Evolutionary conservation across 768 basidiomycete genomes (phyloP).

Genomic region (Lyophyllum shimeji): DNA sequence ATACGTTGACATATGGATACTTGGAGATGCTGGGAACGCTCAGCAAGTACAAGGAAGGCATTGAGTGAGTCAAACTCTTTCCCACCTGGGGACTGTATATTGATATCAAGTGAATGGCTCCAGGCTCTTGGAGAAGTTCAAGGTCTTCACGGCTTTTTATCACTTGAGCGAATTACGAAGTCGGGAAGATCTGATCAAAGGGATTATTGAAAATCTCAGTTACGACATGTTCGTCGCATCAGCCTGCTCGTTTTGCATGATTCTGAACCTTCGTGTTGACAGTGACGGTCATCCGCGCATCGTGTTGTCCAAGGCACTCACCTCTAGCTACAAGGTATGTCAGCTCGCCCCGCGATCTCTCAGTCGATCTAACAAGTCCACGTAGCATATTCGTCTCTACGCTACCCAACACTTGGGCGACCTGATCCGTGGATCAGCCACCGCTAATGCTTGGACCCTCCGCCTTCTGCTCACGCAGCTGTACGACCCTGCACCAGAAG

Average conservation of each 20-base stretch:
- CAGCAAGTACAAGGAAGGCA: constrained; percentile 85
- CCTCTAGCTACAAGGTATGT: constrained; percentile 84
- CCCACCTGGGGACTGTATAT: not conserved
- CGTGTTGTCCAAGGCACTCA: constrained; percentile 90
- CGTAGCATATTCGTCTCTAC: constrained; percentile 81
- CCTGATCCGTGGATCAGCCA: constrained; percentile 65
- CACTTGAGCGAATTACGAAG: constrained; percentile 89
- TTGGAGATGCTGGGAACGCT: constrained; percentile 94
- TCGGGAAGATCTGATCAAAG: constrained; percentile 89
- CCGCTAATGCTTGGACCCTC: constrained; percentile 83
- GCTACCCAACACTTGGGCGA: constrained; percentile 86
- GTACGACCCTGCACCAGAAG: constrained; percentile 89
- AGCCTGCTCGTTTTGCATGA: not conserved
- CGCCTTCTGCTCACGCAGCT: constrained; percentile 92
- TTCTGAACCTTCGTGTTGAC: constrained; percentile 8
- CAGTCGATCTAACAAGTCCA: not conserved
- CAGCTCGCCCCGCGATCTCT: not conserved
- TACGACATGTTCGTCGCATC: constrained; percentile 71
- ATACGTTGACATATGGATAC: constrained; percentile 88
- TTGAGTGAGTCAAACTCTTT: constrained; percentile 63
- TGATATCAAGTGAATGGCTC: not conserved
- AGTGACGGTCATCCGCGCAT: constrained; percentile 96
- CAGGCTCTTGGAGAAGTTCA: constrained; percentile 88
- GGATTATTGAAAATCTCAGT: constrained; percentile 88
- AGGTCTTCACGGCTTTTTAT: constrained; percentile 94